Evolutionary conservation across 306 rosid genomes (phyloP).

Genomic region (Mimosa bimucronata): DNA sequence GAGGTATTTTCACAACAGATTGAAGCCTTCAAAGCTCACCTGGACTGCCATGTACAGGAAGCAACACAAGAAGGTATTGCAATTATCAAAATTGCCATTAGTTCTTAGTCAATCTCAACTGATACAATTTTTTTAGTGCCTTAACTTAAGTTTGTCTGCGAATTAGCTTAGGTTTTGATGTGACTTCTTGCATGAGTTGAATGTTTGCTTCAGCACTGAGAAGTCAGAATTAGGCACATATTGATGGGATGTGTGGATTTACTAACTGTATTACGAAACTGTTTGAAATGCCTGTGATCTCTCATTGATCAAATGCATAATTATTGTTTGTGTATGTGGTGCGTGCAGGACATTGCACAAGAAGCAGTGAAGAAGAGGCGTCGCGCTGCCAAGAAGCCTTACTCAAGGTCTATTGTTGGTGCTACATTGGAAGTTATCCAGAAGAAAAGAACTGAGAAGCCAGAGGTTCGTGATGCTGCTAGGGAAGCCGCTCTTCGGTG

Average conservation of each 20-base stretch:
- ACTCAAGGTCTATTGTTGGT: constrained; percentile 74
- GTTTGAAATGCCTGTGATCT: not conserved
- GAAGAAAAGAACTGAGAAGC: constrained; percentile 71
- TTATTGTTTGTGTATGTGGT: not conserved
- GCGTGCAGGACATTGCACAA: constrained; percentile 64
- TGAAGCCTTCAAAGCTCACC: constrained; percentile 2
- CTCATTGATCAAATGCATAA: not conserved
- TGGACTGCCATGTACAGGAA: constrained; percentile 6
- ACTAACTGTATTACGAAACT: not conserved
- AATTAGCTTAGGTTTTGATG: not conserved
- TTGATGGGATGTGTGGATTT: not conserved
- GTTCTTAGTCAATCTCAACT: not conserved
- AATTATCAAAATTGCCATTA: not conserved
- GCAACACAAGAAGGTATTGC: not conserved
- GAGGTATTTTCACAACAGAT: not conserved
- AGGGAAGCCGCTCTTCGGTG: constrained; percentile 85
- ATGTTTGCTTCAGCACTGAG: not conserved
- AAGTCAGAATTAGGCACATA: not conserved
- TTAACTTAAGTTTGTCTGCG: not conserved
- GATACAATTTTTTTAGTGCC: not conserved
- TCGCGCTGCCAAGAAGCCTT: constrained; percentile 71
- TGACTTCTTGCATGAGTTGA: not conserved
- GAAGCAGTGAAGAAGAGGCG: constrained; percentile 80
- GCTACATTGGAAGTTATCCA: constrained; percentile 75
- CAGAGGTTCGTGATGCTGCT: constrained; percentile 81